Conservation (phyloP, 352 stramenopile species). For the Pythium rhizo-oryzae region DNA sequence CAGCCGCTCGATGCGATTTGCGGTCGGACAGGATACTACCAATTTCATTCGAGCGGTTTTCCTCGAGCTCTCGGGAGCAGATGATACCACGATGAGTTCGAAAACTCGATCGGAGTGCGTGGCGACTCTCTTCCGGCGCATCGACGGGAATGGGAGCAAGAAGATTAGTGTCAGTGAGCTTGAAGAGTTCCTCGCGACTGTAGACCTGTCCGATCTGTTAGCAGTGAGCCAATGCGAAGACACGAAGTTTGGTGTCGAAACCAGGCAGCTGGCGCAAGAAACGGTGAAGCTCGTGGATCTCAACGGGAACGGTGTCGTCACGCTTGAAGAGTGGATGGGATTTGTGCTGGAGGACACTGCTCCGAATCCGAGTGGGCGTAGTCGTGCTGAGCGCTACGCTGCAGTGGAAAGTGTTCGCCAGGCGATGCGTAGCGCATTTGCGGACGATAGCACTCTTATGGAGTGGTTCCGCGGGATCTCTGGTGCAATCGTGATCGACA, state of each 20-base stretch:
- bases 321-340: conserved; percentile 51
- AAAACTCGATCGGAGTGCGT: conserved; percentile 26
- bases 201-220: conserved; percentile 25
- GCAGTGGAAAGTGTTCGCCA: conserved; percentile 34
- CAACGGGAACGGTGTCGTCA: conserved; percentile 59
- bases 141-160: conserved; percentile 52
- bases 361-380: neutral
- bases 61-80: conserved; percentile 9
- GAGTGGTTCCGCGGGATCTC: conserved; percentile 57
- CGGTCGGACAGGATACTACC: neutral
- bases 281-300: conserved; percentile 50
- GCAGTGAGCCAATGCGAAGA: conserved; percentile 5
- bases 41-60: conserved; percentile 7
- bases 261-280: conserved; percentile 29
- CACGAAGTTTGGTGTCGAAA: neutral
- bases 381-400: conserved; percentile 17
- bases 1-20: neutral
- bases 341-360: conserved; percentile 32
- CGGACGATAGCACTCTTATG: conserved; percentile 33
- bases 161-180: conserved; percentile 64
- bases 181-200: conserved; percentile 39
- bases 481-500: conserved; percentile 31
- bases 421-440: conserved; percentile 12
- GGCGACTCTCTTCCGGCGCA: conserved; percentile 42
- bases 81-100: neutral